Evolutionary conservation across 2,329 filamentous ascomycete genomes (phyloP), one percentile per base, ranked within the genome.

Genomic region (Biscogniauxia sp.): DNA sequence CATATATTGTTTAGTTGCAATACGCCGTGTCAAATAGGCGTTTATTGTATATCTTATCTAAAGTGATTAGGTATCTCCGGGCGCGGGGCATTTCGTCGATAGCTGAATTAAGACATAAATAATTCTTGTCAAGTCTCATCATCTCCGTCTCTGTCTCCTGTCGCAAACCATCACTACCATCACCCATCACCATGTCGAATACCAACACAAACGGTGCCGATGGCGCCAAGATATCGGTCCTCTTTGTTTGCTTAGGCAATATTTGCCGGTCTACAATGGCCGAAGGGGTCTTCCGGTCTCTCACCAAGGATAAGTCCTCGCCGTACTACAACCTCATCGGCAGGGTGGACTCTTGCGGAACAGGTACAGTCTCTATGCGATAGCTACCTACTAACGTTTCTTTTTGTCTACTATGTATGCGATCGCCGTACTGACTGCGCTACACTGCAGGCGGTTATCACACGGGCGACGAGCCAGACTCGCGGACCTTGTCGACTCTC

Each of bases 161-260:
- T 17, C 62, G n/a, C 28, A 32, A 32, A 32, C 28, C 37, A 45
- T 13, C 37, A 15, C 37, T 6, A n/a, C 17, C 37, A n/a, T 45
- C 37, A 45, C 11, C 37, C 15, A 45, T n/a, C 37, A n/a, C 15
- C 37, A 45, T 45, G 37, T 45, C 37, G 37, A 45, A 6, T n/a
- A 45, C 37, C 37, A 6, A 45, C 17, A 11, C 37, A n/a, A 45
- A n/a, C 11, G 37, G 17, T 11, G 37, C 37, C 19, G 11, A 52
- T 23, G 49, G 49, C 28, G 20, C 68, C 72, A 74, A 70, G 61
- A 72, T 91, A 58, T 93, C 89, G 2, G 90, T 98, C 45, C 85
- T 98, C 56, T 98, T 98, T 74, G 94, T 98, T 69, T 99, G 95
- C 78, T 84, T 98, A 37, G 95, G 95, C 75, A 99, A 99, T 77